Base-by-base conservation (phyloP, 1,139 yeast species). In the Hanseniaspora gamundiae region DNA sequence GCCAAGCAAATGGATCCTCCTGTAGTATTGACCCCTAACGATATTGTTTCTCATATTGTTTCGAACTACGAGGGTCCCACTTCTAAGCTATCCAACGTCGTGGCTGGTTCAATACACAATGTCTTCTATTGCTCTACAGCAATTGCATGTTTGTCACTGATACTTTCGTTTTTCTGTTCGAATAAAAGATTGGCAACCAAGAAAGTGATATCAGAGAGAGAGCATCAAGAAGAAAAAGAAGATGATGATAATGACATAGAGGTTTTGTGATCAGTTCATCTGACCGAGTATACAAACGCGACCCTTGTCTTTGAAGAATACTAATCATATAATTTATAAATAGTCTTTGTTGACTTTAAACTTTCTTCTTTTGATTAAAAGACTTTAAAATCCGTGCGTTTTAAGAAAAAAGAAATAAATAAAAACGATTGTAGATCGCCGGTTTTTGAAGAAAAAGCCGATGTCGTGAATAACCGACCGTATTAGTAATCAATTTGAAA, bases 101-200 rank as follows among this genome's bases (percentile, higher is more conserved):
- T 44, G 14, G 21, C 43, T 6, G 26, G 26, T 5, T 38, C 35
- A 17, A 41, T 44, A 5, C 38, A 41, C 14, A 44, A 44, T 16
- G 46, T 44, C 9, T 44, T 40, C 31, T 40, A 40, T 24, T 40
- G 30, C 26, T 39, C 43, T 3, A 38, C 42, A 11, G 43, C 43
- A 2, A 30, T 33, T 3, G 38, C 42, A 14, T 40, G 30, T 9
- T 17, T 44, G 26, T 41, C 43, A 2, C 28, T 44, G 6, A 2
- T 40, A 4, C 38, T 44, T 22, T 44, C 43, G 16, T 44, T 42
- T 38, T 44, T 44, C 33, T 35, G 28, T 7, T 44, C 46, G 7
- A 22, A 29, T 4, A 44, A 41, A n/a, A 40, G n/a, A 33, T 26
- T 43, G 35, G 40, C 45, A 8, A 40, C 36, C 13, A 40, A 21